A percentile compares a stretch with the other conserved stretches of the same genome.
phyloP scores from a whole-genome alignment of 768 basidiomycete species.

The Leccinum aurantiacum region DNA sequence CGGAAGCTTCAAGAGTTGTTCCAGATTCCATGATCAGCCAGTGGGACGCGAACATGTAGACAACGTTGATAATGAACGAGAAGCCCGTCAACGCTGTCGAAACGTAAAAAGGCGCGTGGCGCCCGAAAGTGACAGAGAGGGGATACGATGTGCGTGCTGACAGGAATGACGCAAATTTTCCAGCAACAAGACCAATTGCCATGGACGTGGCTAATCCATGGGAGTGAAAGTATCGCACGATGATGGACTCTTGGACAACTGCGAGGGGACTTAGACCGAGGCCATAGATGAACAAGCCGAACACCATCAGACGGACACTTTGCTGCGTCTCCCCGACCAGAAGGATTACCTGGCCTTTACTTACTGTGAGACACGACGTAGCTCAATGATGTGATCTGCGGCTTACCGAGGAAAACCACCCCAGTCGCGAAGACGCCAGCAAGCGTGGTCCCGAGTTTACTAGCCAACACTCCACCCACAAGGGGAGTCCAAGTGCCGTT shows the following conservation, averaged over 20 bases:
- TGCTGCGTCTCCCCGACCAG: conserved; percentile 62
- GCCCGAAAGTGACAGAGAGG: conserved; percentile 64
- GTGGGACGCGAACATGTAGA: conserved; percentile 62
- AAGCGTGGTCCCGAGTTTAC: conserved; percentile 67
- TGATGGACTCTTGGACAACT: conserved; percentile 83
- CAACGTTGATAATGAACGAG: conserved; percentile 66
- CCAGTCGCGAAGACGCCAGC: conserved; percentile 76
- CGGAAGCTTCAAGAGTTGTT: conserved; percentile 62
- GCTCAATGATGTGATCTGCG: background rate
- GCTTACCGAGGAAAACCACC: conserved; percentile 59
- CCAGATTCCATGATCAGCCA: conserved; percentile 65
- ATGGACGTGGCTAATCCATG: conserved; percentile 75
- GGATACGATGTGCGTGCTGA: conserved; percentile 76
- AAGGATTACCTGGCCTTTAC: conserved; percentile 61
- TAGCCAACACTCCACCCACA: conserved; percentile 70
- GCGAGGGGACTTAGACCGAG: conserved; percentile 77
- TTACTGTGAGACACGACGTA: conserved; percentile 9
- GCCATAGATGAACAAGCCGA: conserved; percentile 79
- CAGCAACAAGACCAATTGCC: conserved; percentile 80
- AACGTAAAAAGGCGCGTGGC: conserved; percentile 73
- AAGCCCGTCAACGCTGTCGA: conserved; percentile 61
- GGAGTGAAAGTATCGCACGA: conserved; percentile 76
- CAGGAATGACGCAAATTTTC: conserved; percentile 76
- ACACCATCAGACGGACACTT: conserved; percentile 65
- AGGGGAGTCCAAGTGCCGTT: conserved; percentile 80